Evolutionary conservation across 1,284 basidiomycete genomes (phyloP).

Genomic region (Apiotrichum porosum): DNA sequence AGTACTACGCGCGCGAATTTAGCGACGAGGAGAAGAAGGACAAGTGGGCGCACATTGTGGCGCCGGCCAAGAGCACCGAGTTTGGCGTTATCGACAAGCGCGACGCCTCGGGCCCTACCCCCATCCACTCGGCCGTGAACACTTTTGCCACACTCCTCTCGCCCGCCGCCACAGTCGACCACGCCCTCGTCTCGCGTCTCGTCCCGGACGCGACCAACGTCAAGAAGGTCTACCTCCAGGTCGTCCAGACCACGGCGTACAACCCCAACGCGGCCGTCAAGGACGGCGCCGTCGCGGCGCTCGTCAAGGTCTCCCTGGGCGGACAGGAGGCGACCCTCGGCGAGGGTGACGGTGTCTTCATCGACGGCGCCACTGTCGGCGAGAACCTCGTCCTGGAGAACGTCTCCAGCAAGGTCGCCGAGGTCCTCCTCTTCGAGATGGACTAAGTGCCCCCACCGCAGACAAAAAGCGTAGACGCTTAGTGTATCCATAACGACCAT

Average conservation of each 20-base stretch:
- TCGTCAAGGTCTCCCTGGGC: slow-evolving; percentile 32
- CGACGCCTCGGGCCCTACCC: slow-evolving; percentile 66
- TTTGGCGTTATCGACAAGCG: slow-evolving; percentile 57
- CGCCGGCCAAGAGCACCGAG: slow-evolving; percentile 53
- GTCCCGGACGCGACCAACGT: slow-evolving; percentile 4
- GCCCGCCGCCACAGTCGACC: slow-evolving; percentile 55
- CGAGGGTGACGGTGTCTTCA: slow-evolving; percentile 71
- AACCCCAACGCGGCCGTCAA: slow-evolving; percentile 52
- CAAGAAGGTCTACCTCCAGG: slow-evolving; percentile 50
- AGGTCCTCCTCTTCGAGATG: slow-evolving; percentile 69
- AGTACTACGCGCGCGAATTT: slow-evolving; percentile 82
- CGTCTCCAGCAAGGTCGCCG: slow-evolving; percentile 57
- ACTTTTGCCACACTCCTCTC: slow-evolving; percentile 61
- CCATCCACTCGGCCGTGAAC: slow-evolving; percentile 51
- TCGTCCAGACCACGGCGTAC: slow-evolving; percentile 69
- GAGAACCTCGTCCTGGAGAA: slow-evolving; percentile 55
- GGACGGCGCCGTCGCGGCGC: slow-evolving; percentile 20
- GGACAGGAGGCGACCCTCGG: slow-evolving; percentile 50
- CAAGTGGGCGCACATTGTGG: slow-evolving; percentile 64
- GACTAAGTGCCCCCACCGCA: slow-evolving; percentile 39
- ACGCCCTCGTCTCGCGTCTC: slow-evolving; percentile 54
- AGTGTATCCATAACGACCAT: too few relatives aligned
- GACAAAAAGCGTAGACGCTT: too few relatives aligned
- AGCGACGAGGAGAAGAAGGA: slow-evolving; percentile 74
- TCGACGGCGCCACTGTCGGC: slow-evolving; percentile 54